phyloP scores from a whole-genome alignment of 176 grass and related monocot species.

The Avena eriantha region DNA sequence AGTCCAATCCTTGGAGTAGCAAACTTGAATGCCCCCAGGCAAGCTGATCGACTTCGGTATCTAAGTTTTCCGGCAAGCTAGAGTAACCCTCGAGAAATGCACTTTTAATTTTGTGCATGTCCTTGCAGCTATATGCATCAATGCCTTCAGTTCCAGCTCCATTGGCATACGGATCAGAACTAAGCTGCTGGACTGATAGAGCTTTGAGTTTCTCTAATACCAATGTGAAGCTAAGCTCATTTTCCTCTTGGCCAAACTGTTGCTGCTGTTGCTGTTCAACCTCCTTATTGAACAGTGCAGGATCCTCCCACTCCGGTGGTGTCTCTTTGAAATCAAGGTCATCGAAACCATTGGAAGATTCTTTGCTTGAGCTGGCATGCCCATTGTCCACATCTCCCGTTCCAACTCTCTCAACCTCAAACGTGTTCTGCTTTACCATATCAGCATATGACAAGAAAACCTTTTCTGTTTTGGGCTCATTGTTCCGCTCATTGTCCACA shows the following conservation, averaged over 20 bases:
- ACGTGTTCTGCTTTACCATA: conserved; percentile 42
- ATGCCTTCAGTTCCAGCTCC: conserved; percentile 29
- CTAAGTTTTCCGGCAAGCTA: conserved; percentile 56
- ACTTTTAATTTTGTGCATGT: conserved; percentile 19
- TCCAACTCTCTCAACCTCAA: conserved; percentile 27
- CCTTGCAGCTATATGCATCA: conserved; percentile 22
- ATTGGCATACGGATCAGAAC: conserved; percentile 34
- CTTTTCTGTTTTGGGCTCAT: conserved; percentile 36
- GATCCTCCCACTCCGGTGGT: conserved; percentile 28
- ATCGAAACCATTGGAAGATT: conserved; percentile 35
- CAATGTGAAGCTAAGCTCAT: conserved; percentile 23
- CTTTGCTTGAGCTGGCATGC: conserved; percentile 38
- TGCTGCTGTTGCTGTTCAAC: conserved; percentile 44
- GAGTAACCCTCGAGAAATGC: conserved; percentile 37
- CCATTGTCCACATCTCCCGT: conserved; percentile 1
- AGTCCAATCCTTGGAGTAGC: conserved; percentile 38
- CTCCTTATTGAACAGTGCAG: conserved; percentile 4
- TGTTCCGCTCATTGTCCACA: conserved; percentile 7
- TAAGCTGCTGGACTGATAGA: conserved; percentile 28
- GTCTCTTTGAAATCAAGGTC: conserved; percentile 38
- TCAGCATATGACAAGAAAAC: conserved; percentile 52
- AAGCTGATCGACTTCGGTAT: conserved; percentile 40
- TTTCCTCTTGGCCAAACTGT: conserved; percentile 34
- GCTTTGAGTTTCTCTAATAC: conserved; percentile 33
- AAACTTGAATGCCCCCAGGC: conserved; percentile 32